Percentiles rank a stretch among this genome's conserved stretches.
These are phyloP conservation scores for Alternaria tenuissima DNA, from an alignment of 2,329 filamentous ascomycete genomes.

Conservation along the genomic window DNA sequence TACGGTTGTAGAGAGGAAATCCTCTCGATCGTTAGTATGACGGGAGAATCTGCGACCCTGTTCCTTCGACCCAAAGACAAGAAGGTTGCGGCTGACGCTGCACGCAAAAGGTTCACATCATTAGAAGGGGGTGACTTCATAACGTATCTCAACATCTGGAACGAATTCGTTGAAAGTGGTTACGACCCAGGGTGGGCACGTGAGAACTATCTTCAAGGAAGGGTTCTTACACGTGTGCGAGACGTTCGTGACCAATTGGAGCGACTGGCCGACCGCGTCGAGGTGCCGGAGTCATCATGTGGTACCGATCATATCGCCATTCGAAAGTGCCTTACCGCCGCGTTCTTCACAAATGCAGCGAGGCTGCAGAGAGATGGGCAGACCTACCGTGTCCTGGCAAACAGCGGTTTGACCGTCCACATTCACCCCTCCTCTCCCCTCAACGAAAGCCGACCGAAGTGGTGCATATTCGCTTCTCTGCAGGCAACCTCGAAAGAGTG, in stretches of 20 bases:
- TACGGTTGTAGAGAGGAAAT: slow-evolving; percentile 95
- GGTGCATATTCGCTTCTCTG: no score
- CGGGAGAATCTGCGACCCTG: slow-evolving; percentile 84
- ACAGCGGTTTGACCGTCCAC: neutral
- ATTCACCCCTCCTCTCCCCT: neutral
- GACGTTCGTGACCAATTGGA: slow-evolving; percentile 89
- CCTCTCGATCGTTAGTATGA: slow-evolving; percentile 91
- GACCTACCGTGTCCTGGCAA: neutral
- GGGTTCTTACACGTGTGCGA: slow-evolving; percentile 76
- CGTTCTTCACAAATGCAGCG: neutral
- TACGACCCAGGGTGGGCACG: slow-evolving; percentile 87
- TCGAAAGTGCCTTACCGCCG: neutral
- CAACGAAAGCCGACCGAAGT: neutral
- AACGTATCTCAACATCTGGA: slow-evolving; percentile 90
- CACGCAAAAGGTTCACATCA: slow-evolving; percentile 61
- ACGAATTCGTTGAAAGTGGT: slow-evolving; percentile 92
- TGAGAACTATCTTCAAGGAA: slow-evolving; percentile 90
- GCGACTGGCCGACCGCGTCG: slow-evolving; percentile 60
- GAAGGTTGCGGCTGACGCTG: slow-evolving; percentile 93
- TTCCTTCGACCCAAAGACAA: slow-evolving; percentile 96
- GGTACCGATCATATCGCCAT: neutral
- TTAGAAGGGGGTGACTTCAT: slow-evolving; percentile 86
- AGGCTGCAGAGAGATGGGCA: neutral
- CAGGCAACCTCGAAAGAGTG: slow-evolving; percentile 81
- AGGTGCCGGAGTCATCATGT: slow-evolving; percentile 62